Conservation (phyloP, 768 basidiomycete genomes). For the Agrocybe chaxingu region DNA sequence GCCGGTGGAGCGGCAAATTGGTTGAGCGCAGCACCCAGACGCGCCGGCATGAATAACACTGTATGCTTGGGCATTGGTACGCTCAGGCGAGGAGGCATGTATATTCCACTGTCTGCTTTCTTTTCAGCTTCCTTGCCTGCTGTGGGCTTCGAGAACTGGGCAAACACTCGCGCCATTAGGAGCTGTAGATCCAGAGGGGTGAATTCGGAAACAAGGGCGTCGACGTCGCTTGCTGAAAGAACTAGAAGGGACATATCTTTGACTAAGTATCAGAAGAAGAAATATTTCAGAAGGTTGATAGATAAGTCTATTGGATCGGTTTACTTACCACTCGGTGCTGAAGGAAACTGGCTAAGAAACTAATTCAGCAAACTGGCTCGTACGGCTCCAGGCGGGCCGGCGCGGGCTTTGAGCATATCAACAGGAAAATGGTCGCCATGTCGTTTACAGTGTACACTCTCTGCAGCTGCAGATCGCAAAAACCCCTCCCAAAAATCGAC, state of each 20-base stretch:
- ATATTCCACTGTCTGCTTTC: constrained; percentile 16
- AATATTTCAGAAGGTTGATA: neutral
- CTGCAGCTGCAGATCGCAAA: too few species aligned
- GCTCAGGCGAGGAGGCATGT: constrained; percentile 58
- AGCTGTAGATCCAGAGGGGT: constrained; percentile 41
- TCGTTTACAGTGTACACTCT: too few species aligned
- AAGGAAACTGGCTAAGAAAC: too few species aligned
- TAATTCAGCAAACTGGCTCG: too few species aligned
- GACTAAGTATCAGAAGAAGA: neutral
- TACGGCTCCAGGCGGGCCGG: too few species aligned
- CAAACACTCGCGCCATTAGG: constrained; percentile 61
- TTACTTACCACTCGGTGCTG: neutral
- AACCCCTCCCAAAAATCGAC: too few species aligned
- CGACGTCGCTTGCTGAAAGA: constrained; percentile 60
- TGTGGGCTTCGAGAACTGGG: constrained; percentile 28
- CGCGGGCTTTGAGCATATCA: too few species aligned
- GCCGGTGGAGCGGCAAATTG: neutral
- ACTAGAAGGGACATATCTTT: constrained; percentile 49
- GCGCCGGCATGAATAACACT: constrained; percentile 82
- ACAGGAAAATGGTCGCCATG: too few species aligned
- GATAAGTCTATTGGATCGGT: neutral
- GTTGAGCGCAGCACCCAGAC: constrained; percentile 30
- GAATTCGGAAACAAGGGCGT: constrained; percentile 41
- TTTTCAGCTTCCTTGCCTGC: constrained; percentile 7
- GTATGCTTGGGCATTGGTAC: constrained; percentile 54